Base-by-base conservation (phyloP, 2,329 filamentous ascomycete genomes). In the Metarhizium brunneum region DNA sequence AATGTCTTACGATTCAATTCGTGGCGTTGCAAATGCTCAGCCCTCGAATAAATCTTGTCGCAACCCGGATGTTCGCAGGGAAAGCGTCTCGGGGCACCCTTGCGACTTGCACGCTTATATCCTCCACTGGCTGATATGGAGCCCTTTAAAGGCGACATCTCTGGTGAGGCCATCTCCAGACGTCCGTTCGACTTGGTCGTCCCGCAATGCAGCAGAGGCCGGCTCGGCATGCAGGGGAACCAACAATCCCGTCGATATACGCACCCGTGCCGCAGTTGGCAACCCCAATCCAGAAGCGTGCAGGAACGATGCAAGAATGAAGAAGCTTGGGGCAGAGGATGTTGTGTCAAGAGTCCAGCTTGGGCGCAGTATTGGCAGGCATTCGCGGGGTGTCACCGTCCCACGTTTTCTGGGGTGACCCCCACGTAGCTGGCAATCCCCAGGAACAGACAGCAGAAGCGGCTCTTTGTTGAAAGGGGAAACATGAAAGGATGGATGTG, bases 1-100 rank as follows among this genome's bases (percentile, higher is more conserved):
- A 50, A 48, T 36, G 76, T 48, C 84, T 70, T 78, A 91, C 88
- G 88, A 67, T 92, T 92, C 65, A 92, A 69, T 72, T 92, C 87
- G 71, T 92, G 88, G 52, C 88, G 77, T 71, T 91, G 89, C 56
- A 92, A 77, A 71, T 92, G 88, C 69, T 92, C 88, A 8, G 87
- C 87, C 58, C 88, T 78, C 54, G 88, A 90, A 69, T 92, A 92
- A 57, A 85, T 80, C 77, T 91, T 92, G 60, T 86, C 86, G 69
- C 88, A 94, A 42, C 82, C 84, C 49, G 84, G 80, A 67, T 85
- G 82, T 20, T 83, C 80, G 69, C 88, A 92, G 56, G 75, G 71
- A 62, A 85, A 87, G 55, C 73, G 72, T 29, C 75, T 71, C 10
- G 75, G 72, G 2, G 77, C 77, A 36, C 76, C 75, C 57, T 77